Percentiles rank a stretch among this genome's conserved stretches.
Conservation (phyloP, 768 basidiomycete species). For the Fomitopsis serialis region DNA sequence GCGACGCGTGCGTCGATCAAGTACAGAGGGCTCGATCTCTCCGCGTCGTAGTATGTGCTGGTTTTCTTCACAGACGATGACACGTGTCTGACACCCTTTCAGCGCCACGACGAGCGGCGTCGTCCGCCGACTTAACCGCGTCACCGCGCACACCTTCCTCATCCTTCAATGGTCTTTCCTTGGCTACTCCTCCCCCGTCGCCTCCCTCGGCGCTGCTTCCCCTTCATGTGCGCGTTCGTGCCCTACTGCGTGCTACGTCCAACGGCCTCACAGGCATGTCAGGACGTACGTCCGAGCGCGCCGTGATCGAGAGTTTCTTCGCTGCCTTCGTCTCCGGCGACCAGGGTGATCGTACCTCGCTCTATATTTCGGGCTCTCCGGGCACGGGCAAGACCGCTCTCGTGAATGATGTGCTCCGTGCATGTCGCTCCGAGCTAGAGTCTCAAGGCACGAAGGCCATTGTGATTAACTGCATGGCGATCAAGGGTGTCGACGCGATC, state of each 20-base stretch:
- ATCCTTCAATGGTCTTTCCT: conserved; percentile 35
- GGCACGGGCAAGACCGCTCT: conserved; percentile 92
- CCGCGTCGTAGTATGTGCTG: conserved; percentile 36
- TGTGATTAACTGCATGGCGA: conserved; percentile 74
- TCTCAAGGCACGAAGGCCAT: conserved; percentile 43
- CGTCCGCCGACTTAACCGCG: conserved; percentile 35
- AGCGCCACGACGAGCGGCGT: conserved; percentile 44
- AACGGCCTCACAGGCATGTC: conserved; percentile 52
- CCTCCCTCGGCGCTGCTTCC: conserved; percentile 41
- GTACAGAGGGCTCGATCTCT: conserved; percentile 32
- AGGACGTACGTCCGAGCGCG: conserved; percentile 65
- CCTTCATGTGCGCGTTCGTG: conserved; percentile 58
- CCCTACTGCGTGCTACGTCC: conserved; percentile 67
- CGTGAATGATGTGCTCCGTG: conserved; percentile 56
- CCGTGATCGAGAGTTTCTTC: conserved; percentile 54
- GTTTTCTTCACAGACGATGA: conserved; percentile 1
- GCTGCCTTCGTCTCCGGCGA: conserved; percentile 39
- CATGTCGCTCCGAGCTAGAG: conserved; percentile 31
- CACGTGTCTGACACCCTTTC: not conserved
- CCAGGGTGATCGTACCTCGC: conserved; percentile 32
- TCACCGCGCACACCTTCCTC: conserved; percentile 39
- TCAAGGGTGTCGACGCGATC: conserved; percentile 59
- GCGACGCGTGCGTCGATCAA: conserved; percentile 35
- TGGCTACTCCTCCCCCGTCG: conserved; percentile 59
- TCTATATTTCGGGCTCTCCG: conserved; percentile 91